These are phyloP conservation scores for Poa pratensis DNA, from an alignment of 176 grass and related monocot species.

Conservation along the genomic window DNA sequence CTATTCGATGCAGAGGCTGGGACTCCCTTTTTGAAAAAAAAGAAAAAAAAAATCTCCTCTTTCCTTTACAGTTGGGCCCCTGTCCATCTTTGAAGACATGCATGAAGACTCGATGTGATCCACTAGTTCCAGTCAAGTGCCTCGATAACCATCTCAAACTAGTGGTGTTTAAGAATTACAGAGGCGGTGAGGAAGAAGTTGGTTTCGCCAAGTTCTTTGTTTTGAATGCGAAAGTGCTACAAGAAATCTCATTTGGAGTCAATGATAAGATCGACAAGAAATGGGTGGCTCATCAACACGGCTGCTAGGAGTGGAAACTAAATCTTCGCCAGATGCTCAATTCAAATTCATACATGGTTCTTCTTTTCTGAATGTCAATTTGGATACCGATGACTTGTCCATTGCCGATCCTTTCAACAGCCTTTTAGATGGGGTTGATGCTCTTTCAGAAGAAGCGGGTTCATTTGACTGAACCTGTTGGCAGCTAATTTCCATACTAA, in stretches of 20 bases:
- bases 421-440: background rate
- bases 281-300: background rate
- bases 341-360: too few species aligned
- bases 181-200: background rate
- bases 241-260: background rate
- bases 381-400: background rate
- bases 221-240: background rate
- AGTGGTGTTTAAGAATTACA: background rate
- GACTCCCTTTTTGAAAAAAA: too few species aligned
- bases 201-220: background rate
- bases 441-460: background rate
- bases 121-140: too few species aligned
- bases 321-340: background rate
- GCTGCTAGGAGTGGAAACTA: background rate
- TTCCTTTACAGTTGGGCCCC: background rate
- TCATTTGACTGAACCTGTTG: too few species aligned
- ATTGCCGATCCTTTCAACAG: background rate
- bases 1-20: too few species aligned
- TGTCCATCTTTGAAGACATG: background rate
- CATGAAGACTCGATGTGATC: background rate
- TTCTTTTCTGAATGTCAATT: too few species aligned
- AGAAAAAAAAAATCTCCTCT: background rate
- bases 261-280: background rate
- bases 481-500: too few species aligned
- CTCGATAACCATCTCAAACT: too few species aligned